A percentile compares a stretch with the other conserved stretches of the same genome.
phyloP scores from a whole-genome alignment of 129 eudicot genomes.

The Escallonia rubra region DNA sequence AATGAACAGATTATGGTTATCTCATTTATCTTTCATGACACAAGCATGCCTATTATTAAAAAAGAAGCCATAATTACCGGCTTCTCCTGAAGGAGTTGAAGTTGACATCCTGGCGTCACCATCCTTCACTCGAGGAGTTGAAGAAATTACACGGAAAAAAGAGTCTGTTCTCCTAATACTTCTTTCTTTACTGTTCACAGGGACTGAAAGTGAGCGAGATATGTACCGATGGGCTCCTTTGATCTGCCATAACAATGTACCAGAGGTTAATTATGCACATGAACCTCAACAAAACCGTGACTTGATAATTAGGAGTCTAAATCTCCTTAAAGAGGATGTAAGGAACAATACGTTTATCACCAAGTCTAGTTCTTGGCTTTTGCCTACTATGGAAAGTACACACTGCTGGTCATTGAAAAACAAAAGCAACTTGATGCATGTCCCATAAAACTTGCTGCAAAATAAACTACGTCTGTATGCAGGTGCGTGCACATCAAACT shows the following conservation, averaged over 20 bases:
- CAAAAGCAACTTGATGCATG: neutral
- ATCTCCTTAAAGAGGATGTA: neutral
- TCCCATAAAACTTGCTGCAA: no score
- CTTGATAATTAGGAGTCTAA: neutral
- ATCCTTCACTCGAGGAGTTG: slow-evolving; percentile 48
- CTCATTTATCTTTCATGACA: neutral
- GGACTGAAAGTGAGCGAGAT: slow-evolving; percentile 69
- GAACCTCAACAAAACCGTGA: neutral
- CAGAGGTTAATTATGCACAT: slow-evolving; percentile 5
- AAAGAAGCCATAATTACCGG: neutral
- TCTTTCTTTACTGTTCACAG: slow-evolving; percentile 41
- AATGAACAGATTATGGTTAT: no score
- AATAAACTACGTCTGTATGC: no score
- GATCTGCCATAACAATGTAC: slow-evolving; percentile 33
- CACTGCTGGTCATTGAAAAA: neutral
- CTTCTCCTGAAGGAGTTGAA: slow-evolving; percentile 19
- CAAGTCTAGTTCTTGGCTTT: neutral
- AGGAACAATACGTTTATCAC: no score
- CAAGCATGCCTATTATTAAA: slow-evolving; percentile 4
- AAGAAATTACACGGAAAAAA: slow-evolving; percentile 73
- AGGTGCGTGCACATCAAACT: no score
- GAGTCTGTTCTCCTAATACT: slow-evolving; percentile 41
- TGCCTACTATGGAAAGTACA: neutral
- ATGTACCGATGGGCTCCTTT: slow-evolving; percentile 42
- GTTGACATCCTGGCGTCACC: slow-evolving; percentile 19